phyloP scores from a whole-genome alignment of 2,329 filamentous ascomycete species.

The Xylariaceae sp. region DNA sequence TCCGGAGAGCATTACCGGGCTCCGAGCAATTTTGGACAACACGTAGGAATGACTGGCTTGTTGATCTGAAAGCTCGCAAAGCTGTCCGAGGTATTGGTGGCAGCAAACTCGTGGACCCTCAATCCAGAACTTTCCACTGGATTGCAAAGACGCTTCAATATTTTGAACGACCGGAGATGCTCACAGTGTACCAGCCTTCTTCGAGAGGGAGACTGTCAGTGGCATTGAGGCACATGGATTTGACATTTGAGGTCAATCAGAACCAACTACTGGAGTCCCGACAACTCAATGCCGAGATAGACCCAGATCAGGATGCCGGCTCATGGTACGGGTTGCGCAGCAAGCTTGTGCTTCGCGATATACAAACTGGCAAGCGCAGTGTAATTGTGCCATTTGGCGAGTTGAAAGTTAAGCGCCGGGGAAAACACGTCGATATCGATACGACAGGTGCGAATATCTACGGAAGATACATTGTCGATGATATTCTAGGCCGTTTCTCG shows the following conservation, averaged over 20 bases:
- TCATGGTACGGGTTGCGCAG: conserved; percentile 57
- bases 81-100: conserved; percentile 17
- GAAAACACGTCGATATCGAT: conserved; percentile 42
- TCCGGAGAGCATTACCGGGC: conserved; percentile 38
- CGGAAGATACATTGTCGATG: neutral
- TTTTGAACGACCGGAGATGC: conserved; percentile 44
- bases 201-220: conserved; percentile 35
- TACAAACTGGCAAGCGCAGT: conserved; percentile 41
- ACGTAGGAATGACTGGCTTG: conserved; percentile 31
- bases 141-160: conserved; percentile 44
- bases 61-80: conserved; percentile 28
- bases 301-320: conserved; percentile 56
- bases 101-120: conserved; percentile 45
- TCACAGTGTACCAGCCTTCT: conserved; percentile 48
- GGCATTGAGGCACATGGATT: conserved; percentile 50
- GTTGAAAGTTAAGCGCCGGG: conserved; percentile 25
- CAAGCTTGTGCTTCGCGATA: conserved; percentile 54
- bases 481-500: neutral
- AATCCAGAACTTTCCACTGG: conserved; percentile 37
- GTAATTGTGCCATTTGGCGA: conserved; percentile 53
- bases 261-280: conserved; percentile 41
- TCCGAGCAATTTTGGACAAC: conserved; percentile 32
- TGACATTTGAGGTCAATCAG: conserved; percentile 50
- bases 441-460: conserved; percentile 29
- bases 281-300: conserved; percentile 51